Evolutionary conservation across 345 rosid genomes (phyloP).

Genomic region (Orychophragmus violaceus): DNA sequence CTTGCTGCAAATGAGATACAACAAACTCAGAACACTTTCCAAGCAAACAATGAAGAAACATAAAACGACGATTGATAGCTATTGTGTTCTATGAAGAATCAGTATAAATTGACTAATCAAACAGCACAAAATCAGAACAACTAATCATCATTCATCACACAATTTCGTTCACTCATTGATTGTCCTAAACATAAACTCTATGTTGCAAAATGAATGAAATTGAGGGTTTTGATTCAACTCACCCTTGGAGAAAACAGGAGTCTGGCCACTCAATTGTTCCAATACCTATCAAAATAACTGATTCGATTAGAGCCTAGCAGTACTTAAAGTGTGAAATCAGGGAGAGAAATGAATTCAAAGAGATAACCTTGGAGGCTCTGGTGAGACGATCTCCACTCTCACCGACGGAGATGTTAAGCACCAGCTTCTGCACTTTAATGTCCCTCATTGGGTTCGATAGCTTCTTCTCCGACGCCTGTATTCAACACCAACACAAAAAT

Average conservation of each 20-base stretch:
- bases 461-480: slow-evolving; percentile 82
- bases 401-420: slow-evolving; percentile 83
- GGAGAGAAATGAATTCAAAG: background rate
- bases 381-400: slow-evolving; percentile 92
- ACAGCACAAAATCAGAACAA: background rate
- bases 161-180: background rate
- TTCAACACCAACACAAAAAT: background rate
- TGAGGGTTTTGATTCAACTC: no score
- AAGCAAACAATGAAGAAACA: background rate
- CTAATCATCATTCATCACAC: no score
- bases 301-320: no score
- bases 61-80: background rate
- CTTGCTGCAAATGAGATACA: slow-evolving; percentile 46
- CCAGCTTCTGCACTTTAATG: slow-evolving; percentile 84
- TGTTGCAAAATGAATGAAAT: no score
- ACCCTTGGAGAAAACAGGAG: slow-evolving; percentile 88
- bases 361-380: slow-evolving; percentile 75
- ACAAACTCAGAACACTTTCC: background rate
- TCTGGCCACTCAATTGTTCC: slow-evolving; percentile 80
- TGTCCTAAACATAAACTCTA: background rate
- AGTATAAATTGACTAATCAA: background rate
- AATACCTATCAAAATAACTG: no score
- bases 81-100: no score
- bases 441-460: slow-evolving; percentile 85
- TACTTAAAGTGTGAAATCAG: background rate